These are phyloP conservation scores for Simmondsia chinensis DNA, from an alignment of 148 eudicot genomes.

Conservation along the genomic window DNA sequence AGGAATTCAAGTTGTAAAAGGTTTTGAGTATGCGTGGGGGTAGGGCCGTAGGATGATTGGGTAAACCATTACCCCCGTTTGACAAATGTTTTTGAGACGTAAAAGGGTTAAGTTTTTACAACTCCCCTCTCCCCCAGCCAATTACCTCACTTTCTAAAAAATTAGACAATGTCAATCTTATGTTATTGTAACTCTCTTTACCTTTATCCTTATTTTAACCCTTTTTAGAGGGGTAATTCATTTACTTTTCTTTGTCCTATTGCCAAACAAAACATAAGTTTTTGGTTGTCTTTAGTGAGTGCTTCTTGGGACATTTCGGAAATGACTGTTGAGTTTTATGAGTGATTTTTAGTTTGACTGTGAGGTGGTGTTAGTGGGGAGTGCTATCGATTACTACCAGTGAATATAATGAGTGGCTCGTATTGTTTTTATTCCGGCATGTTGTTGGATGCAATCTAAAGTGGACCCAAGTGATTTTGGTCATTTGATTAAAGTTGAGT, in stretches of 20 bases:
- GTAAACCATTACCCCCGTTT: too few relatives aligned
- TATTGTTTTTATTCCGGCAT: conserved; percentile 31
- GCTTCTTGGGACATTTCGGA: conserved; percentile 15
- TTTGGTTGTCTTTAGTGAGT: conserved; percentile 18
- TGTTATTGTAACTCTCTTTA: too few relatives aligned
- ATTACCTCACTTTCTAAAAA: too few relatives aligned
- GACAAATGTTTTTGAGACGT: too few relatives aligned
- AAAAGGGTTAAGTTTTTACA: too few relatives aligned
- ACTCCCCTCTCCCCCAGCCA: too few relatives aligned
- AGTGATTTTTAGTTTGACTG: conserved; percentile 28
- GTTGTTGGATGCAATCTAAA: conserved; percentile 30
- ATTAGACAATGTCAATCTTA: too few relatives aligned
- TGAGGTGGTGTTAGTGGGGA: conserved; percentile 29
- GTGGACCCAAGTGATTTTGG: conserved; percentile 35
- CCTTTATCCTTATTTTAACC: too few relatives aligned
- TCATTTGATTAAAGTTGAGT: conserved; percentile 21
- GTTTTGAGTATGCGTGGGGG: not conserved
- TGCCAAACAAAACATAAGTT: conserved; percentile 1
- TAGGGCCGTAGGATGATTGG: not conserved
- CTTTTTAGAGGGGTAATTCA: not conserved
- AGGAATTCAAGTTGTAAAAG: not conserved
- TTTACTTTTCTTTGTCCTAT: not conserved
- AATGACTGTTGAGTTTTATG: conserved; percentile 16
- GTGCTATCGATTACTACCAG: conserved; percentile 27
- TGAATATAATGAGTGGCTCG: conserved; percentile 35